A percentile compares a stretch with the other conserved stretches of the same genome.
phyloP scores from a whole-genome alignment of 371 early-diverging fungal genomes.

The Rhizopus delemar region DNA sequence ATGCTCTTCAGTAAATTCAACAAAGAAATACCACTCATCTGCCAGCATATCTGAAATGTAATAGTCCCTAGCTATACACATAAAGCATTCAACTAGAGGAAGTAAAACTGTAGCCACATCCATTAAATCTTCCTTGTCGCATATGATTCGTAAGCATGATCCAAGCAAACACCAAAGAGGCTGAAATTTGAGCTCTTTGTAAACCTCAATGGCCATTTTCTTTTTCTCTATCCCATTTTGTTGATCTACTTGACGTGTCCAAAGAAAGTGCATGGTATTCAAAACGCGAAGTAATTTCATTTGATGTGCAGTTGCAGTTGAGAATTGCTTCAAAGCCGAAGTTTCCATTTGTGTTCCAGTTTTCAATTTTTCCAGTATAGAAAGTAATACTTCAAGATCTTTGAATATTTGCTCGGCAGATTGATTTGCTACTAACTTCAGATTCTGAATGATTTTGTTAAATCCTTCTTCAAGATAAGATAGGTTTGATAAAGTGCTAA shows the following conservation, averaged over 20 bases:
- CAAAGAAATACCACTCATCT: constrained; percentile 73
- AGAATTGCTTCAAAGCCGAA: constrained; percentile 69
- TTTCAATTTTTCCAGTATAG: constrained; percentile 56
- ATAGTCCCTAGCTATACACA: constrained; percentile 79
- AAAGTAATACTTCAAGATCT: constrained; percentile 66
- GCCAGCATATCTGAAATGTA: constrained; percentile 22
- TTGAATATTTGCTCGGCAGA: constrained; percentile 69
- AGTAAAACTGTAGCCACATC: constrained; percentile 90
- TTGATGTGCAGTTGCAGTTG: constrained; percentile 86
- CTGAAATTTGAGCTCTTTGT: constrained; percentile 69
- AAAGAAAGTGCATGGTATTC: constrained; percentile 89
- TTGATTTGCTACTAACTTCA: constrained; percentile 67
- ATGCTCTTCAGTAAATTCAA: constrained; percentile 90
- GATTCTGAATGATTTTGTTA: constrained; percentile 72
- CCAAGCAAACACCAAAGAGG: constrained; percentile 84
- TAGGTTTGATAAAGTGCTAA: constrained; percentile 85
- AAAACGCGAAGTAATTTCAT: constrained; percentile 90
- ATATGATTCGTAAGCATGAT: constrained; percentile 69
- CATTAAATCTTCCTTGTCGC: constrained; percentile 74
- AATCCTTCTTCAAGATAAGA: constrained; percentile 72
- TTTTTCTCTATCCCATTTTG: constrained; percentile 28
- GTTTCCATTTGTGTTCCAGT: constrained; percentile 64
- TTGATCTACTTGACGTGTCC: constrained; percentile 41
- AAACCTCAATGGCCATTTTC: constrained; percentile 62
- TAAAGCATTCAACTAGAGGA: constrained; percentile 94